A percentile compares a stretch with the other conserved stretches of the same genome.
Conservation (phyloP, 2,329 filamentous ascomycete genomes). For the Penicillium brevicompactum region DNA sequence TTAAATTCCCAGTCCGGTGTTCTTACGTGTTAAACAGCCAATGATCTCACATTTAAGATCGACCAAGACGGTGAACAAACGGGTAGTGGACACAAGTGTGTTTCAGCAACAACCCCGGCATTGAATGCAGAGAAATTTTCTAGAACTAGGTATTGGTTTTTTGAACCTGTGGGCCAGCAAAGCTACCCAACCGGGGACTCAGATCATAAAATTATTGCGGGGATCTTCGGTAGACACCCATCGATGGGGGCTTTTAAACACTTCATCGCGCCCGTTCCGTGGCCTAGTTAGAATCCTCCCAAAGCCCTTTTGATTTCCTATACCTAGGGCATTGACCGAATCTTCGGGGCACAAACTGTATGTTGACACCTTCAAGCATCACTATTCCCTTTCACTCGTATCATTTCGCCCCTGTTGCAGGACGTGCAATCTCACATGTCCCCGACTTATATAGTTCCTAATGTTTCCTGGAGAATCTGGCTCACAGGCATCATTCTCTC, state of each 20-base stretch:
- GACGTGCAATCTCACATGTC: slow-evolving; percentile 17
- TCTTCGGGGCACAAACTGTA: slow-evolving; percentile 13
- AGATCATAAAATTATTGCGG: slow-evolving; percentile 22
- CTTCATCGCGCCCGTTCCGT: slow-evolving; percentile 18
- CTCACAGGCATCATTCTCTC: slow-evolving; percentile 22
- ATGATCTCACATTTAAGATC: slow-evolving; percentile 11
- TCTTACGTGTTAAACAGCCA: slow-evolving; percentile 11
- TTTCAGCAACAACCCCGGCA: slow-evolving; percentile 13
- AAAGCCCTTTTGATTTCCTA: slow-evolving; percentile 14
- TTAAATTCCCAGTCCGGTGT: slow-evolving; percentile 4
- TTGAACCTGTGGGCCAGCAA: slow-evolving; percentile 12
- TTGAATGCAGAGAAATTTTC: slow-evolving; percentile 14
- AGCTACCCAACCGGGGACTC: slow-evolving; percentile 17
- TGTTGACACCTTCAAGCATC: slow-evolving; percentile 11
- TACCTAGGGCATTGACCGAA: neutral
- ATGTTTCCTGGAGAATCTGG: slow-evolving; percentile 21
- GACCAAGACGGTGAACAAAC: slow-evolving; percentile 9
- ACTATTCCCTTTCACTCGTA: slow-evolving; percentile 12
- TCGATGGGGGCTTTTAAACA: slow-evolving; percentile 11
- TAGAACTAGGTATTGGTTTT: slow-evolving; percentile 19
- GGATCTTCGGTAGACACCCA: slow-evolving; percentile 10
- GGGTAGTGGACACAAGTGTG: slow-evolving; percentile 10
- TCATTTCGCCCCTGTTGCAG: slow-evolving; percentile 11
- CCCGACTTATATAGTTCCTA: slow-evolving; percentile 19
- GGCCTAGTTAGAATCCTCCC: slow-evolving; percentile 3